Percentiles rank a stretch among this genome's conserved stretches.
Evolutionary conservation across 805 yeast species (phyloP).

Genomic region (Wickerhamomyces strasburgensis): DNA sequence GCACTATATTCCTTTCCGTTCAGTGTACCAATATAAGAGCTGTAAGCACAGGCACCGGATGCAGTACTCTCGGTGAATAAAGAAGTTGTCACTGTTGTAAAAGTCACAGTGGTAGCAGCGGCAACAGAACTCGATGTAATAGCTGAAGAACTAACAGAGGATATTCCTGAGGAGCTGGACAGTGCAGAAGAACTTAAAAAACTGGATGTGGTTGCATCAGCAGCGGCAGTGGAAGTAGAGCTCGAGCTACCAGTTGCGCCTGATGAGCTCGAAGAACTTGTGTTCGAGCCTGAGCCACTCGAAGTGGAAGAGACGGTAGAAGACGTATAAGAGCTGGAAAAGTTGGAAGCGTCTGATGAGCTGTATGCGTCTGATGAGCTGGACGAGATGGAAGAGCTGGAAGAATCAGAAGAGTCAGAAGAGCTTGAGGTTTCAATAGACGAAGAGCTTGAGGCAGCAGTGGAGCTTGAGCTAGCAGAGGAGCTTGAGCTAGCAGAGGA

Average conservation of each 20-base stretch:
- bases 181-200: conserved; percentile 3
- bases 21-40: conserved; percentile 2
- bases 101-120: background rate
- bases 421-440: background rate
- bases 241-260: conserved; percentile 1
- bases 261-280: conserved; percentile 2
- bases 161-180: conserved; percentile 1
- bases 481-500: conserved; percentile 1
- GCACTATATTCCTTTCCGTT: conserved; percentile 7
- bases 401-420: background rate
- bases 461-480: background rate
- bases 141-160: background rate
- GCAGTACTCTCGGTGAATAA: background rate
- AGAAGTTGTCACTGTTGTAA: conserved; percentile 1
- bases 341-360: background rate
- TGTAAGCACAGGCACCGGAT: conserved; percentile 4
- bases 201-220: conserved; percentile 1
- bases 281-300: conserved; percentile 1
- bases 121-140: conserved; percentile 1
- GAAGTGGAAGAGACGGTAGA: conserved; percentile 2
- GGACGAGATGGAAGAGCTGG: background rate
- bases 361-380: background rate
- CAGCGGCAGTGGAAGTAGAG: background rate
- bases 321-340: no score
- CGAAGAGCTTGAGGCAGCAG: conserved; percentile 1